Conservation (phyloP, 352 stramenopile genomes). For the Phytophthora cactorum region DNA sequence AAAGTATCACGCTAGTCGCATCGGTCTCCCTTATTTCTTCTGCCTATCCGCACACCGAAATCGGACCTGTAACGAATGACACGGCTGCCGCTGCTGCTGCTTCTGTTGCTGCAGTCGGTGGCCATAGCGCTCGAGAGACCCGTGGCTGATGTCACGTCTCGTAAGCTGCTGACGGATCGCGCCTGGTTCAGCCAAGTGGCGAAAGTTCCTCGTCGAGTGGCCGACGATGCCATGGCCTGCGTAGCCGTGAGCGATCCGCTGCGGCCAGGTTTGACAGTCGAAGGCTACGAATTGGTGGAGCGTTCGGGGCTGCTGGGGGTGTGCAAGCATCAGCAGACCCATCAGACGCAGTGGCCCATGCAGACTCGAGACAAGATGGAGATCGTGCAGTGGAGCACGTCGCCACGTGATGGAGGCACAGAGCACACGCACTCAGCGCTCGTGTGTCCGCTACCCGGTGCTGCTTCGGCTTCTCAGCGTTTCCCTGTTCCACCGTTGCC, state of each 20-base stretch:
- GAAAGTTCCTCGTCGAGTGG: conserved; percentile 32
- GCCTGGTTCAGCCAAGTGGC: conserved; percentile 58
- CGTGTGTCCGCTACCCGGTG: conserved; percentile 29
- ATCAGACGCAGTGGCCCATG: conserved; percentile 33
- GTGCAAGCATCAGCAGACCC: conserved; percentile 51
- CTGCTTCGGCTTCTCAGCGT: conserved; percentile 13
- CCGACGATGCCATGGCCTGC: conserved; percentile 31
- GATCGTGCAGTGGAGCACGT: conserved; percentile 24
- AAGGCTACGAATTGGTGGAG: conserved; percentile 80
- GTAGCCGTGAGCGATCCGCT: conserved; percentile 42
- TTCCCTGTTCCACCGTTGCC: conserved; percentile 28
- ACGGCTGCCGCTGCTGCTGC: conserved; percentile 13
- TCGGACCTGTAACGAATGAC: conserved; percentile 15
- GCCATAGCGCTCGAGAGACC: conserved; percentile 16
- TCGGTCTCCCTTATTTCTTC: not conserved
- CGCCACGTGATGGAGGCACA: not conserved
- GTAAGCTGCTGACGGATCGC: conserved; percentile 51
- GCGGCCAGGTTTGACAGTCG: conserved; percentile 46
- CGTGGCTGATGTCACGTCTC: conserved; percentile 19
- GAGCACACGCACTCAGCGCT: conserved; percentile 13
- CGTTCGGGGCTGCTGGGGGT: conserved; percentile 66
- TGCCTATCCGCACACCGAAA: conserved; percentile 7
- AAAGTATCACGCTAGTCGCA: not conserved
- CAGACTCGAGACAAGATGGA: conserved; percentile 29
- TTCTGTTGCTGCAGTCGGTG: conserved; percentile 18